These are phyloP conservation scores for Geoglossum cookeanum DNA, from an alignment of 2,329 filamentous ascomycete species.

Conservation along the genomic window DNA sequence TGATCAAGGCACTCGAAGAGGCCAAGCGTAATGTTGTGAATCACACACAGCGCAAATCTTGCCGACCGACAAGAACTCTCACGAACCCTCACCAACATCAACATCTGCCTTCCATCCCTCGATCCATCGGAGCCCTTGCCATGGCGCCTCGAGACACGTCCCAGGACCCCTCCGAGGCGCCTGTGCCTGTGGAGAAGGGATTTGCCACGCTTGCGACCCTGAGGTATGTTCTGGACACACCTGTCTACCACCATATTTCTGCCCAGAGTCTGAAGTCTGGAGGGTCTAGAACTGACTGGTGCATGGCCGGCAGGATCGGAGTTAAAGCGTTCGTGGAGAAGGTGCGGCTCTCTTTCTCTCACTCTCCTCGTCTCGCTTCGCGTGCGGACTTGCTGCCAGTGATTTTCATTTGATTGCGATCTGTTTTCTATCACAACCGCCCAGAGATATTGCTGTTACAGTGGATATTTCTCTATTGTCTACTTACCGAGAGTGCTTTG, in stretches of 20 bases:
- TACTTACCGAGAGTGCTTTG: too few relatives aligned
- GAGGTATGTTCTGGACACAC: constrained; percentile 37
- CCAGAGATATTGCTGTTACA: too few relatives aligned
- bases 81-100: neutral
- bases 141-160: constrained; percentile 38
- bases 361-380: too few relatives aligned
- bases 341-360: constrained; percentile 32
- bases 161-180: constrained; percentile 33
- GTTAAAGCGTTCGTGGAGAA: constrained; percentile 51
- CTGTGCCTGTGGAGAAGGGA: constrained; percentile 50
- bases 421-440: too few relatives aligned
- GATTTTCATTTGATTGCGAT: too few relatives aligned
- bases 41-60: too few relatives aligned
- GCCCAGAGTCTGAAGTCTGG: neutral
- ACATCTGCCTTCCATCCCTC: neutral
- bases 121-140: neutral
- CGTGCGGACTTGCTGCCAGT: too few relatives aligned
- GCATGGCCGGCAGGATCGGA: constrained; percentile 33
- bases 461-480: too few relatives aligned
- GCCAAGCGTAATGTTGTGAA: too few relatives aligned
- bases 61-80: too few relatives aligned
- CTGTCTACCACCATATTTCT: neutral
- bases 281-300: neutral
- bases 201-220: constrained; percentile 72
- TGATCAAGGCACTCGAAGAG: too few relatives aligned